Evolutionary conservation across 2,329 filamentous ascomycete genomes (phyloP).

Genomic region (Fusarium concolor): DNA sequence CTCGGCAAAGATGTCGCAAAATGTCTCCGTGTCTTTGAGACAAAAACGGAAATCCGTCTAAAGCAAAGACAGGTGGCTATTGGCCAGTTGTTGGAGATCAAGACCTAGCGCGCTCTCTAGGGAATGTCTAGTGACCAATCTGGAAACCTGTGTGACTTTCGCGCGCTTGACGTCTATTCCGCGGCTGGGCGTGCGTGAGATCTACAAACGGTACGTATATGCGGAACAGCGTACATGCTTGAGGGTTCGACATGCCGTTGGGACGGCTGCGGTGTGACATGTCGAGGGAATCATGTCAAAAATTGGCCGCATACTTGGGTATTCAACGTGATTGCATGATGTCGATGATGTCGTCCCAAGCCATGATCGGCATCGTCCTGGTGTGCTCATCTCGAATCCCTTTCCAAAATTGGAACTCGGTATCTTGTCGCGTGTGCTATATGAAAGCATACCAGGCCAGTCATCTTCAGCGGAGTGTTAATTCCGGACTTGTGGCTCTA

Average conservation of each 20-base stretch:
- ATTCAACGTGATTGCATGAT: constrained; percentile 11
- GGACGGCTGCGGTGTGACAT: constrained; percentile 33
- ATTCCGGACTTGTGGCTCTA: constrained; percentile 38
- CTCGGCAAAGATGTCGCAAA: constrained; percentile 17
- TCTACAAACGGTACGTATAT: constrained; percentile 7
- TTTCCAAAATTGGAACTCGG: constrained; percentile 17
- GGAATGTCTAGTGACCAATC: constrained; percentile 18
- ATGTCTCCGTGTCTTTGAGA: constrained; percentile 17
- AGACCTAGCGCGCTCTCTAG: constrained; percentile 25
- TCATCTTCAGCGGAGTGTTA: constrained; percentile 31
- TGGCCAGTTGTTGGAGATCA: constrained; percentile 30
- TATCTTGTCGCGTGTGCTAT: not conserved
- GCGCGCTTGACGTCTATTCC: constrained; percentile 33
- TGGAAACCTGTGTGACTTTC: constrained; percentile 28
- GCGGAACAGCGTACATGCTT: too few species aligned
- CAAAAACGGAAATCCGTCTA: constrained; percentile 47
- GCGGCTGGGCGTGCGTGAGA: constrained; percentile 29
- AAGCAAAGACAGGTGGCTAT: constrained; percentile 28
- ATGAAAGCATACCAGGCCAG: not conserved
- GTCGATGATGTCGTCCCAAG: not conserved
- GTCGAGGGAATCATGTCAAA: constrained; percentile 5
- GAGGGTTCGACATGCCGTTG: not conserved
- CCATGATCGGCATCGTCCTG: constrained; percentile 17
- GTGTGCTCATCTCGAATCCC: constrained; percentile 24
- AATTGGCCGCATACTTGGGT: constrained; percentile 17